These are phyloP conservation scores for Pulveroboletus sp. DNA, from an alignment of 768 basidiomycete genomes.

Conservation along the genomic window DNA sequence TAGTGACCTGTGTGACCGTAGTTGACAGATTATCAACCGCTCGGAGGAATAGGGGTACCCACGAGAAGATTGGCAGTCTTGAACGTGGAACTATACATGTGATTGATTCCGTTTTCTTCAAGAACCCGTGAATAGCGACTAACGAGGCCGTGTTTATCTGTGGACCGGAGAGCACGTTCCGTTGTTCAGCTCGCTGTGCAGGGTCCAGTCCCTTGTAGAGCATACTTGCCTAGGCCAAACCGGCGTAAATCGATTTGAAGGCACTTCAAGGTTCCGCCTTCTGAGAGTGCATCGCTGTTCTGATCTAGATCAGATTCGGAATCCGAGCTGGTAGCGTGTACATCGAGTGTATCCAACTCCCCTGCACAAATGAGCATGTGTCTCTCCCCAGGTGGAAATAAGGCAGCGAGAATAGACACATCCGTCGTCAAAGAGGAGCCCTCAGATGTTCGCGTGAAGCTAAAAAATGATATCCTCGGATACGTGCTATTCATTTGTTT, in stretches of 20 bases:
- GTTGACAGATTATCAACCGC: background rate
- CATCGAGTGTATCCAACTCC: constrained; percentile 59
- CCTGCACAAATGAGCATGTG: constrained; percentile 72
- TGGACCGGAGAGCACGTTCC: background rate
- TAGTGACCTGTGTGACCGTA: constrained; percentile 43
- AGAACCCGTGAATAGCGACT: constrained; percentile 72
- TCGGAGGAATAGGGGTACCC: constrained; percentile 17
- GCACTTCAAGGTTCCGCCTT: constrained; percentile 51
- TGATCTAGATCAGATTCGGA: constrained; percentile 39
- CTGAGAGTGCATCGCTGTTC: constrained; percentile 27
- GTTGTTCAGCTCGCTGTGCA: constrained; percentile 1
- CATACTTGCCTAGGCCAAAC: constrained; percentile 59
- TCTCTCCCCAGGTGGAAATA: constrained; percentile 68
- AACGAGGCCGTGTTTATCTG: constrained; percentile 76
- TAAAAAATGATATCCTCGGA: constrained; percentile 64
- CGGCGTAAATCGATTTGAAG: constrained; percentile 70
- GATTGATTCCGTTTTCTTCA: constrained; percentile 69
- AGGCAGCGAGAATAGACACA: constrained; percentile 55
- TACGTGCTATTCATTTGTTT: constrained; percentile 10
- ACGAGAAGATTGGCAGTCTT: constrained; percentile 79
- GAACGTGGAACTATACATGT: constrained; percentile 82
- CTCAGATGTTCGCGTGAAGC: constrained; percentile 71
- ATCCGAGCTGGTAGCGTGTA: constrained; percentile 27
- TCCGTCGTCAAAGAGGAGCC: constrained; percentile 75
- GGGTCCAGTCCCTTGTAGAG: background rate